phyloP scores from a whole-genome alignment of 257 asterid species.

The Nemophila menziesii region DNA sequence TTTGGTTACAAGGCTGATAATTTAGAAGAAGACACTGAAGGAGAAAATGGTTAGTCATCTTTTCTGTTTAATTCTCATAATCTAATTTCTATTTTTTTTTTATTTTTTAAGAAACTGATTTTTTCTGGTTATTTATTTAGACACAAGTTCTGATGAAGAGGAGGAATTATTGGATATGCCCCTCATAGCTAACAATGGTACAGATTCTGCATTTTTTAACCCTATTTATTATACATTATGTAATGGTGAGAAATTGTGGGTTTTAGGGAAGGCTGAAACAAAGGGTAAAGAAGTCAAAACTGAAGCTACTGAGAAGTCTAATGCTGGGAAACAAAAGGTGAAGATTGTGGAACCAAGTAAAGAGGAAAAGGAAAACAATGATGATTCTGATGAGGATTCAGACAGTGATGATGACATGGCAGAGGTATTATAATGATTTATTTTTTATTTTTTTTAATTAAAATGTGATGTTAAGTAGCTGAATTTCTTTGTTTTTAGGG shows the following conservation, averaged over 20 bases:
- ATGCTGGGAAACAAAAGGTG: conserved; percentile 52
- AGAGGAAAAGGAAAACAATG: conserved; percentile 17
- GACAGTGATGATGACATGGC: conserved; percentile 17
- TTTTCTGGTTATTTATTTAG: conserved; percentile 15
- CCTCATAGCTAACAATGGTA: conserved; percentile 40
- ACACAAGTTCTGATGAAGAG: conserved; percentile 39
- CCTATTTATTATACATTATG: no score
- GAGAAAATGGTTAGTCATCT: conserved; percentile 29
- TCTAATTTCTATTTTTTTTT: background rate
- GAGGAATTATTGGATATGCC: conserved; percentile 28
- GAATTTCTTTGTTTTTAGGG: conserved; percentile 23
- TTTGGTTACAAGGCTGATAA: conserved; percentile 51
- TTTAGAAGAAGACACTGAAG: conserved; percentile 27
- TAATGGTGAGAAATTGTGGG: background rate
- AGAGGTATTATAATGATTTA: conserved; percentile 9
- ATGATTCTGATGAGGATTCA: conserved; percentile 32
- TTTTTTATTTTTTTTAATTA: no score
- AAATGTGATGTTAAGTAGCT: background rate
- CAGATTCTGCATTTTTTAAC: background rate
- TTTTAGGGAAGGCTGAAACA: conserved; percentile 29
- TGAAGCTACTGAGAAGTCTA: conserved; percentile 30
- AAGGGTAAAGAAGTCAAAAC: conserved; percentile 40
- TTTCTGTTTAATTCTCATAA: background rate
- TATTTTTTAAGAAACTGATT: background rate
- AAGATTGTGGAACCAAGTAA: conserved; percentile 41